These are phyloP conservation scores for Scheffersomyces insectosa DNA, from an alignment of 1,139 yeast genomes.

Conservation along the genomic window DNA sequence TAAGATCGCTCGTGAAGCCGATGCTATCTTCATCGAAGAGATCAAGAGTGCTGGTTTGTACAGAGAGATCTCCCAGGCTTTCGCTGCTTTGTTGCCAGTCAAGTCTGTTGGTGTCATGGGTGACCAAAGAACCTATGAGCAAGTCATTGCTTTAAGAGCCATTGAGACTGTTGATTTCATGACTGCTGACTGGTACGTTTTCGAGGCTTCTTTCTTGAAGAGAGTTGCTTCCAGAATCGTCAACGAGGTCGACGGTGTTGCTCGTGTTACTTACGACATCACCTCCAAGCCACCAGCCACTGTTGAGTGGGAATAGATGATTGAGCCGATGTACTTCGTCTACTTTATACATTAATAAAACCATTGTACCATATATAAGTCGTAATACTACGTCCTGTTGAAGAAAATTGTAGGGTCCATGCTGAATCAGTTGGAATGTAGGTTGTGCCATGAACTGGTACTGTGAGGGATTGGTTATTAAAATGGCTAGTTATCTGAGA, in stretches of 20 bases:
- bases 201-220: conserved; percentile 91
- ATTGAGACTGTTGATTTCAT: conserved; percentile 96
- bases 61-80: conserved; percentile 93
- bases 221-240: conserved; percentile 94
- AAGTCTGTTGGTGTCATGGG: conserved; percentile 99
- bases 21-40: conserved; percentile 92
- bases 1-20: conserved; percentile 96
- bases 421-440: too few relatives aligned
- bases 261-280: conserved; percentile 97
- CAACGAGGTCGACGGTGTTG: conserved; percentile 98
- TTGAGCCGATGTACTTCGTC: neutral
- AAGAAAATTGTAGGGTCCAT: too few relatives aligned
- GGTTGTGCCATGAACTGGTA: too few relatives aligned
- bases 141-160: conserved; percentile 97
- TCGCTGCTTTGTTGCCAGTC: conserved; percentile 95
- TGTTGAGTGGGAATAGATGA: conserved; percentile 91
- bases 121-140: conserved; percentile 98
- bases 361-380: too few relatives aligned
- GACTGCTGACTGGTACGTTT: conserved; percentile 99
- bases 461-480: too few relatives aligned
- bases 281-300: conserved; percentile 99
- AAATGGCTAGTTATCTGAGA: neutral
- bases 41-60: conserved; percentile 91
- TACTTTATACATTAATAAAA: too few relatives aligned
- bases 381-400: too few relatives aligned